A percentile compares a stretch with the other conserved stretches of the same genome.
Conservation (phyloP, 2,329 filamentous ascomycete species). For the Nigrospora oryzae region DNA sequence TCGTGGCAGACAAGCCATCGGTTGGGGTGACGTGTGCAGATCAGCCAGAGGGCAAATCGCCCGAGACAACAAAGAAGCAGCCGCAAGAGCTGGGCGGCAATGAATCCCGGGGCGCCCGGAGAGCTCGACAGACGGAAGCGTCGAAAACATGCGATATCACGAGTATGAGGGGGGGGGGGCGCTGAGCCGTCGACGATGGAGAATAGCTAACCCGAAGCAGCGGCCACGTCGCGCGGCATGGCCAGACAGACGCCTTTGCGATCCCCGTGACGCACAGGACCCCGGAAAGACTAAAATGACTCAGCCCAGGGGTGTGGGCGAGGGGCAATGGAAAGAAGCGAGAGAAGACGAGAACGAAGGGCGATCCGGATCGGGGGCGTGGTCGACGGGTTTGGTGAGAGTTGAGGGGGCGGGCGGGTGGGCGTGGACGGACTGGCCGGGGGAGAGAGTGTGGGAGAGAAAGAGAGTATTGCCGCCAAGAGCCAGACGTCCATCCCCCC, state of each 20-base stretch:
- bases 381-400: conserved; percentile 5
- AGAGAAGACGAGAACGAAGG: conserved; percentile 16
- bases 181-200: not conserved
- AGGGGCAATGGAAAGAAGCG: conserved; percentile 11
- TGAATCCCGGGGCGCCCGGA: conserved; percentile 15
- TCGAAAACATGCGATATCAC: conserved; percentile 9
- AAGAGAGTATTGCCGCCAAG: too few relatives aligned
- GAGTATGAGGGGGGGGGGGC: not conserved
- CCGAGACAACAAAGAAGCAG: too few relatives aligned
- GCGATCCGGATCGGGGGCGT: conserved; percentile 4
- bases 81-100: conserved; percentile 6
- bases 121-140: conserved; percentile 8
- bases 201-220: conserved; percentile 6
- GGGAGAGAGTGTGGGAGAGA: not conserved
- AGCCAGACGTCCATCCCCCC: too few relatives aligned
- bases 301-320: conserved; percentile 17
- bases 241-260: not conserved
- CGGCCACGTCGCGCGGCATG: conserved; percentile 8
- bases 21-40: too few relatives aligned
- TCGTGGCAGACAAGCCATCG: too few relatives aligned
- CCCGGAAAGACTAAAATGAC: conserved; percentile 12
- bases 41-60: too few relatives aligned
- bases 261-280: conserved; percentile 1
- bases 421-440: conserved; percentile 4
- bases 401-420: conserved; percentile 1